phyloP scores from a whole-genome alignment of 2,329 filamentous ascomycete species.

The Pseudocercospora musae region DNA sequence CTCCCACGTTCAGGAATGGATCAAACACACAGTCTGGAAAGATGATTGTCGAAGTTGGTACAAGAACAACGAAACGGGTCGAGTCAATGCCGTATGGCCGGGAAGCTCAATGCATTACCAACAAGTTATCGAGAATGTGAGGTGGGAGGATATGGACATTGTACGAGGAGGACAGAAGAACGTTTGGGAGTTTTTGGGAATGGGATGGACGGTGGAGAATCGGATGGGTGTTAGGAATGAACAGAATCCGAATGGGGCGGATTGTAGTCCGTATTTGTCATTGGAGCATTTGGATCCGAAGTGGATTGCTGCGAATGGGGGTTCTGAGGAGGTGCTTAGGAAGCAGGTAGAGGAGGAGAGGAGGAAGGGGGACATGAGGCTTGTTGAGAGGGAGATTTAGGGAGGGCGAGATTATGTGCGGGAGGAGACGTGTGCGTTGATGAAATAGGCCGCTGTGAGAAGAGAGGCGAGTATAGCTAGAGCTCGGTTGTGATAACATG shows the following conservation, averaged over 20 bases:
- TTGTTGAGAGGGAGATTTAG: background rate
- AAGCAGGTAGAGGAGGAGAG: constrained; percentile 22
- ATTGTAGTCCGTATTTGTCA: constrained; percentile 40
- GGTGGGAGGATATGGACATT: constrained; percentile 47
- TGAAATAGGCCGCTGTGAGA: background rate
- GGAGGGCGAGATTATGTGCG: too few relatives aligned
- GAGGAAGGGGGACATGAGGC: constrained; percentile 4
- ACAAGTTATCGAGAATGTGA: constrained; percentile 38
- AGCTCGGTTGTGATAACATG: background rate
- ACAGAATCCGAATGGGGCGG: constrained; percentile 22
- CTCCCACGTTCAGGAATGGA: constrained; percentile 44
- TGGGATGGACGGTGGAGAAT: constrained; percentile 40
- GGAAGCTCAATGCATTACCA: constrained; percentile 51
- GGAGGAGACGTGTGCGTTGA: too few relatives aligned
- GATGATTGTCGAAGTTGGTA: constrained; percentile 43
- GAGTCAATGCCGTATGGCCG: constrained; percentile 49
- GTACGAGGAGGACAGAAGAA: constrained; percentile 38
- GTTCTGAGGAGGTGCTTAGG: constrained; percentile 22
- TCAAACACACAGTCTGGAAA: constrained; percentile 51
- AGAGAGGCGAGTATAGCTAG: background rate
- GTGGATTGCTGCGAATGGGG: constrained; percentile 35
- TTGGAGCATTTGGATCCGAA: constrained; percentile 43
- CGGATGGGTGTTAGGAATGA: constrained; percentile 11
- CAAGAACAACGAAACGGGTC: constrained; percentile 47
- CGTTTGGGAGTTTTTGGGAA: constrained; percentile 42